Percentiles rank a stretch among this genome's conserved stretches.
phyloP scores from a whole-genome alignment of 768 basidiomycete genomes.

The Pulveroboletus sp. region DNA sequence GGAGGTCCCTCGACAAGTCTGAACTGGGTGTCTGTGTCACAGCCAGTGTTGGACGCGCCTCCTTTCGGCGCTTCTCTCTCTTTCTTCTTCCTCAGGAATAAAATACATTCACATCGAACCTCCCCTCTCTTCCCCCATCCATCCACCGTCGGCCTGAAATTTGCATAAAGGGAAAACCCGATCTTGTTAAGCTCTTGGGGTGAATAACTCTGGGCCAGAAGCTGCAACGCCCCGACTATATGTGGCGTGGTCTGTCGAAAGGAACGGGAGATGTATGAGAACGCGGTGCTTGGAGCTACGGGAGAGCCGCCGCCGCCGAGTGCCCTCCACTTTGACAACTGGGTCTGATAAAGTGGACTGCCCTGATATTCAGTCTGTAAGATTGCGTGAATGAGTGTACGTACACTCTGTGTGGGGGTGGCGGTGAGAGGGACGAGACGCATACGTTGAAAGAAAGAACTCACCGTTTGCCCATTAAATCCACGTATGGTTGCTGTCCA shows the following conservation, averaged over 20 bases:
- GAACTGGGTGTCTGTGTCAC: constrained; percentile 1
- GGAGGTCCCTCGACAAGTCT: constrained; percentile 19
- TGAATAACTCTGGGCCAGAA: constrained; percentile 58
- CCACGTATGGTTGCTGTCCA: constrained; percentile 77
- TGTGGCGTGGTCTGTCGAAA: constrained; percentile 76
- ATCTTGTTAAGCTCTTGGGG: constrained; percentile 54
- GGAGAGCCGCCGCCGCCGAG: constrained; percentile 67
- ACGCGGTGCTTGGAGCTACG: constrained; percentile 68
- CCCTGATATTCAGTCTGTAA: constrained; percentile 4
- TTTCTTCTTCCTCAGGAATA: constrained; percentile 47
- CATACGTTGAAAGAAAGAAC: constrained; percentile 7
- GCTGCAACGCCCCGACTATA: constrained; percentile 70
- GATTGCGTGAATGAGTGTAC: constrained; percentile 8
- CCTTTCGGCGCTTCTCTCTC: constrained; percentile 13
- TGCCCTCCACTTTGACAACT: constrained; percentile 73
- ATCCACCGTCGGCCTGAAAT: constrained; percentile 77
- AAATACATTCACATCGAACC: constrained; percentile 62
- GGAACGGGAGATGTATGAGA: constrained; percentile 75
- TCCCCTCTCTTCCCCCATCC: constrained; percentile 85
- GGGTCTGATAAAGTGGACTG: constrained; percentile 78
- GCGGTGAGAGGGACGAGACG: not conserved
- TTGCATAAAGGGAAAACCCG: constrained; percentile 78
- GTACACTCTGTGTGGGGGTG: constrained; percentile 35
- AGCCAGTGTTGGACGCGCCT: constrained; percentile 1
- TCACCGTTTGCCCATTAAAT: constrained; percentile 75